Base-by-base conservation (phyloP, 2,329 filamentous ascomycete genomes). In the Xylaria sp. region DNA sequence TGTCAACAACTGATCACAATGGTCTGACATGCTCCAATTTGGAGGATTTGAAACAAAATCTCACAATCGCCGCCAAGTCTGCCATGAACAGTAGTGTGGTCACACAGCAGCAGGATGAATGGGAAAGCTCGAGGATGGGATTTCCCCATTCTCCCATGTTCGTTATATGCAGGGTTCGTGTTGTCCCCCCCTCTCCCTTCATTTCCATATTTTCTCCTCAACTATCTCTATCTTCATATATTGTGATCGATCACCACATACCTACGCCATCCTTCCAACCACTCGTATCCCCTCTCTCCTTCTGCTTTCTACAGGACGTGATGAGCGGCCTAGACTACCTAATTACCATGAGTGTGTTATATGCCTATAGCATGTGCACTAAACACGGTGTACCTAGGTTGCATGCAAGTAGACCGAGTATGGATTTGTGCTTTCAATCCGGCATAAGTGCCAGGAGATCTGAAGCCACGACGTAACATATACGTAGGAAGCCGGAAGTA, bases 131-230 rank as follows among this genome's bases (percentile, higher is more conserved):
- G 32, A 56, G 39, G 21, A 71, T 69, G 69, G 69, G 64, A 71
- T 67, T 71, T 61, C 65, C 42, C 19, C 62, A 67, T 42, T 64
- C 54, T 64, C 67, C 67, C 67, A 69, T 71, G 36, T 32, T 39
- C 32, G 14, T 9, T 7, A 17, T n/a, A 54, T 64, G 65, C 62
- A 66, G 62, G 53, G 60, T 63, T 56, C 39, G 54, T 19, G 51
- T 9, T 48, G 19, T 56, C 45, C 19, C 47, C 17, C 14, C n/a
- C 34, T 7, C 30, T 55, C 53, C 56, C 19, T 4, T 34, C 51
- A 39, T 53, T 27, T 30, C 39, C n/a, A 42, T 34, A 17, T 30
- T 39, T 30, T 59, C 4, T 32, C 17, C 30, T 54, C 17, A 6
- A 11, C 34, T 36, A 36, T 36, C 34, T 36, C 34, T 27, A 27